These are phyloP conservation scores for Ophiocytium majus DNA, from an alignment of 352 stramenopile genomes.

Conservation along the genomic window DNA sequence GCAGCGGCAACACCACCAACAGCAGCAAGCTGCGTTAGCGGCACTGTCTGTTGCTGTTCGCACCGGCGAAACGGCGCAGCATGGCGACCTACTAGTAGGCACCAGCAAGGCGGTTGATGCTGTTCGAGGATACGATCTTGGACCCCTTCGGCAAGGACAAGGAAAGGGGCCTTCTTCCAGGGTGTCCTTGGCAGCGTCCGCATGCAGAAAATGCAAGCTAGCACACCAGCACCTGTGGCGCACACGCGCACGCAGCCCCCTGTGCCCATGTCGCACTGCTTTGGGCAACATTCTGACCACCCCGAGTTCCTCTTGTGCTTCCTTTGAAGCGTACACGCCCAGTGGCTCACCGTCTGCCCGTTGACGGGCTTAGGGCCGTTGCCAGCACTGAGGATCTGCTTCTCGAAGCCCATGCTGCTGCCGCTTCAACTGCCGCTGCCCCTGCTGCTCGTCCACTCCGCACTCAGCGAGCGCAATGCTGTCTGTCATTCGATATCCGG, in stretches of 20 bases:
- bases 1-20: background rate
- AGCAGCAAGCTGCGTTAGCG: too few species aligned
- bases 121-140: too few species aligned
- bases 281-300: conserved; percentile 34
- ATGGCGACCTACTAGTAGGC: too few species aligned
- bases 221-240: background rate
- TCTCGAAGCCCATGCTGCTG: conserved; percentile 48
- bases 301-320: too few species aligned
- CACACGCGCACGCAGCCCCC: background rate
- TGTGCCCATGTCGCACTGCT: background rate
- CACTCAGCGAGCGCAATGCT: too few species aligned
- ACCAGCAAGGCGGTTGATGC: too few species aligned
- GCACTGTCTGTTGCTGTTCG: too few species aligned
- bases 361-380: conserved; percentile 59
- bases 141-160: background rate
- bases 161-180: background rate
- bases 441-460: too few species aligned
- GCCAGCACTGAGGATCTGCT: conserved; percentile 40
- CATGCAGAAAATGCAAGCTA: conserved; percentile 20
- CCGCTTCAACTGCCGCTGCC: too few species aligned
- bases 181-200: background rate
- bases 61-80: too few species aligned
- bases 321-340: conserved; percentile 16
- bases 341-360: conserved; percentile 53
- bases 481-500: too few species aligned